Evolutionary conservation across 2,329 filamentous ascomycete genomes (phyloP).

Genomic region (Ophiognomonia clavigignenti-juglandacearum): DNA sequence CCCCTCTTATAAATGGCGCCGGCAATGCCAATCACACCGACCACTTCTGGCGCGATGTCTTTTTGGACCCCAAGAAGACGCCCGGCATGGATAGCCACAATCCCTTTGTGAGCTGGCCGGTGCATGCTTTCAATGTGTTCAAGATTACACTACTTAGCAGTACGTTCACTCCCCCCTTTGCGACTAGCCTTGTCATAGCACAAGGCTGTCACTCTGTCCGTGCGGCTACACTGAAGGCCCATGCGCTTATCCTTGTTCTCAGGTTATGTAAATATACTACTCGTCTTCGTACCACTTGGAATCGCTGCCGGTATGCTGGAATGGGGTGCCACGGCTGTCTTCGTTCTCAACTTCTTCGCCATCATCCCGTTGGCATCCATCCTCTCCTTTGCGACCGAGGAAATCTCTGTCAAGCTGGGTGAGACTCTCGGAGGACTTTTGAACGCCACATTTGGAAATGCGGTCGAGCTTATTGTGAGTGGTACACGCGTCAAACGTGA

Average conservation of each 20-base stretch:
- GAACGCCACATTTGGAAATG: slow-evolving; percentile 76
- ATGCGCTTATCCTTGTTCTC: slow-evolving; percentile 8
- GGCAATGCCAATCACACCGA: slow-evolving; percentile 15
- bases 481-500: slow-evolving; percentile 22
- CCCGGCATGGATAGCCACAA: slow-evolving; percentile 48
- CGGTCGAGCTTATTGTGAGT: slow-evolving; percentile 70
- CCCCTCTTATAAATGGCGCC: slow-evolving; percentile 33
- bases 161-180: slow-evolving; percentile 32
- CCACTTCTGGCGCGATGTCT: slow-evolving; percentile 30
- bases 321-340: slow-evolving; percentile 64
- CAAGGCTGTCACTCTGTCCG: not conserved
- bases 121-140: slow-evolving; percentile 48
- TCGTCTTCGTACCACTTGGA: slow-evolving; percentile 70
- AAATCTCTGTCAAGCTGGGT: slow-evolving; percentile 67
- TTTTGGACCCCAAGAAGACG: slow-evolving; percentile 45
- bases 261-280: slow-evolving; percentile 64
- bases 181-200: not conserved
- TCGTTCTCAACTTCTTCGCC: slow-evolving; percentile 75
- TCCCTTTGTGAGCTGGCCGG: slow-evolving; percentile 37
- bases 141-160: slow-evolving; percentile 57
- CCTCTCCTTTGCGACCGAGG: slow-evolving; percentile 73
- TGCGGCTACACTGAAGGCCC: not conserved
- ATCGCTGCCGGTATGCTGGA: slow-evolving; percentile 59
- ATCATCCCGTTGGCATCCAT: slow-evolving; percentile 72
- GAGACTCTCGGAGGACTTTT: slow-evolving; percentile 69